These are phyloP conservation scores for Penicillium expansum DNA, from an alignment of 2,329 filamentous ascomycete species.

Conservation along the genomic window DNA sequence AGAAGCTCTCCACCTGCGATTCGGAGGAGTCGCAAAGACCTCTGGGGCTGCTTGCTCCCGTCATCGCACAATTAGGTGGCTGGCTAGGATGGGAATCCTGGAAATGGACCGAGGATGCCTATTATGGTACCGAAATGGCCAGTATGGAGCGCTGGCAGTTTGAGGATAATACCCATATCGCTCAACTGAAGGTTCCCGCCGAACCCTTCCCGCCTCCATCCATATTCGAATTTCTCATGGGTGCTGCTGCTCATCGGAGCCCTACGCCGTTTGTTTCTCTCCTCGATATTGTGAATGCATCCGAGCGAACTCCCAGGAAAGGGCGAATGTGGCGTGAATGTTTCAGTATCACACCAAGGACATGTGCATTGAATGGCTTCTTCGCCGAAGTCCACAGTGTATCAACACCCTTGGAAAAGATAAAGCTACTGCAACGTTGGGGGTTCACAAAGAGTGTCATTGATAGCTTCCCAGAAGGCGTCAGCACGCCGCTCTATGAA, in stretches of 20 bases:
- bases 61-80: slow-evolving; percentile 74
- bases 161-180: slow-evolving; percentile 53
- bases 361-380: slow-evolving; percentile 66
- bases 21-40: slow-evolving; percentile 49
- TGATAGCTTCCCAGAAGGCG: slow-evolving; percentile 79
- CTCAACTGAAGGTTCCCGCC: slow-evolving; percentile 43
- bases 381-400: slow-evolving; percentile 56
- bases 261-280: slow-evolving; percentile 50
- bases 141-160: slow-evolving; percentile 55
- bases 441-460: slow-evolving; percentile 64
- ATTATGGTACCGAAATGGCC: slow-evolving; percentile 61
- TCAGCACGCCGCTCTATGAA: slow-evolving; percentile 78
- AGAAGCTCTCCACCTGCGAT: slow-evolving; percentile 69
- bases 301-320: slow-evolving; percentile 29
- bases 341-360: slow-evolving; percentile 58
- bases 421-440: slow-evolving; percentile 70
- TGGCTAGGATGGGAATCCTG: slow-evolving; percentile 77
- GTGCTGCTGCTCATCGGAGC: slow-evolving; percentile 35
- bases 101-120: slow-evolving; percentile 51
- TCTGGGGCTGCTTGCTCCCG: slow-evolving; percentile 59
- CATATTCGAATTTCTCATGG: slow-evolving; percentile 56
- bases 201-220: slow-evolving; percentile 59
- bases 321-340: slow-evolving; percentile 39
- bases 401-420: slow-evolving; percentile 58
- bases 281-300: slow-evolving; percentile 46